A percentile compares a stretch with the other conserved stretches of the same genome.
Conservation (phyloP, 108 stramenopile genomes). For the Chaetoceros muelleri region DNA sequence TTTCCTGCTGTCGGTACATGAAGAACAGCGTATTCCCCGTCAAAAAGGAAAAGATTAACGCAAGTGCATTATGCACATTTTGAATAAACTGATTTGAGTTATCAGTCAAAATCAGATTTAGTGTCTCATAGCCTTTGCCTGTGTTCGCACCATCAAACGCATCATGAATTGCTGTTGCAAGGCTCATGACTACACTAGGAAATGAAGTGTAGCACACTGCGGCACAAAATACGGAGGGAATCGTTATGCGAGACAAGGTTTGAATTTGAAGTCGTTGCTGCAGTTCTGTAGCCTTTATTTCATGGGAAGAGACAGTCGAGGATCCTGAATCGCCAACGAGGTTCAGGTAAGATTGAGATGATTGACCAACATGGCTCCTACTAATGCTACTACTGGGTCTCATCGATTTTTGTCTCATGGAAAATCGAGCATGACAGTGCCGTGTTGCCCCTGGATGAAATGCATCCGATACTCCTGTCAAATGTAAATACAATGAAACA, state of each 20-base stretch:
- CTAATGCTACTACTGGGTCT: too few species aligned
- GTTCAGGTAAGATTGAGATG: too few species aligned
- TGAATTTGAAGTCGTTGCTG: neutral
- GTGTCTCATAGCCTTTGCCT: neutral
- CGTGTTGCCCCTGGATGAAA: too few species aligned
- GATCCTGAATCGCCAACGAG: too few species aligned
- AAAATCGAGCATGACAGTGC: too few species aligned
- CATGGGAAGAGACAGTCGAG: too few species aligned
- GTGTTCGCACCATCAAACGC: neutral
- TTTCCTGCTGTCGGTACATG: constrained; percentile 15
- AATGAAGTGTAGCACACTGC: neutral
- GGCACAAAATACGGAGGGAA: neutral
- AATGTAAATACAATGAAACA: neutral
- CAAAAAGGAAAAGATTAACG: neutral
- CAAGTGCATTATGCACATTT: neutral
- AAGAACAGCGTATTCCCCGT: constrained; percentile 27
- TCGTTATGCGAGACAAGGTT: neutral
- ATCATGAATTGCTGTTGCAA: neutral
- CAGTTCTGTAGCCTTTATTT: too few species aligned
- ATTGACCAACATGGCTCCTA: too few species aligned
- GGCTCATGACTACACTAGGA: neutral
- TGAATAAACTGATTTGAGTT: neutral
- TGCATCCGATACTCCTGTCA: too few species aligned
- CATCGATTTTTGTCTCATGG: too few species aligned
- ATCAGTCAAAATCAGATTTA: neutral